phyloP scores from a whole-genome alignment of 208 protist genomes.

The Leishmania turanica region DNA sequence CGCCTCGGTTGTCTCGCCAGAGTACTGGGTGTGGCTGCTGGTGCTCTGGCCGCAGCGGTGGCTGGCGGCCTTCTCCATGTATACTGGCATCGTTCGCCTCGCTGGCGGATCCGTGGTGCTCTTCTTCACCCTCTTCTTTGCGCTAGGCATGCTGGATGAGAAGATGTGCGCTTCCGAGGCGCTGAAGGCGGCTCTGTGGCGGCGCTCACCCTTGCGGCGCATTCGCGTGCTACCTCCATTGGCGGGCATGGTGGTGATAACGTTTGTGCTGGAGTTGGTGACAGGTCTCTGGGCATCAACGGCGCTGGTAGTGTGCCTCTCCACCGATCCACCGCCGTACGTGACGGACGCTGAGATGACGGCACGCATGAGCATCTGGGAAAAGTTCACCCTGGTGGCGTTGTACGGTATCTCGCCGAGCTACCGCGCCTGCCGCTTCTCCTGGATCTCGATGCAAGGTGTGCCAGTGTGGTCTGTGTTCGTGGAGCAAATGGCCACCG shows the following conservation, averaged over 20 bases:
- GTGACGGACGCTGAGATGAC: conserved; percentile 53
- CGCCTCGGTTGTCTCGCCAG: conserved; percentile 14
- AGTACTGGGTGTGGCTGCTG: conserved; percentile 39
- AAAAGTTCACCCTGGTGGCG: conserved; percentile 56
- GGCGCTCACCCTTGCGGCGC: conserved; percentile 21
- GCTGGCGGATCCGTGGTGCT: conserved; percentile 44
- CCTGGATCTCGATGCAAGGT: conserved; percentile 70
- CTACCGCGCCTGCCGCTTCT: conserved; percentile 63
- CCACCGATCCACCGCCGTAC: conserved; percentile 31
- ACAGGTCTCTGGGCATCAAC: conserved; percentile 33
- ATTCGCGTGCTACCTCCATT: conserved; percentile 26
- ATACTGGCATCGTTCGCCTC: conserved; percentile 51
- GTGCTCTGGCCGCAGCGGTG: conserved; percentile 56
- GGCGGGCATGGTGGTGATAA: conserved; percentile 27
- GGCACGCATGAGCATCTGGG: conserved; percentile 54
- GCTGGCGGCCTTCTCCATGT: conserved; percentile 62
- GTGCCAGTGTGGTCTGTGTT: conserved; percentile 48
- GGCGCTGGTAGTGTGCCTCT: conserved; percentile 54
- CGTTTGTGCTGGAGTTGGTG: conserved; percentile 41
- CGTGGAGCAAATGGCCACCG: conserved; percentile 51
- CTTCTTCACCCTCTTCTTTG: conserved; percentile 48
- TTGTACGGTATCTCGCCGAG: conserved; percentile 54
- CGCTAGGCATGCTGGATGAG: conserved; percentile 26
- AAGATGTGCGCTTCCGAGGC: conserved; percentile 20
- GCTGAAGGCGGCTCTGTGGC: conserved; percentile 16